Evolutionary conservation across 2,329 filamentous ascomycete species (phyloP), one percentile per base, ranked within the genome.

Genomic region (Phyllosticta citriasiana): DNA sequence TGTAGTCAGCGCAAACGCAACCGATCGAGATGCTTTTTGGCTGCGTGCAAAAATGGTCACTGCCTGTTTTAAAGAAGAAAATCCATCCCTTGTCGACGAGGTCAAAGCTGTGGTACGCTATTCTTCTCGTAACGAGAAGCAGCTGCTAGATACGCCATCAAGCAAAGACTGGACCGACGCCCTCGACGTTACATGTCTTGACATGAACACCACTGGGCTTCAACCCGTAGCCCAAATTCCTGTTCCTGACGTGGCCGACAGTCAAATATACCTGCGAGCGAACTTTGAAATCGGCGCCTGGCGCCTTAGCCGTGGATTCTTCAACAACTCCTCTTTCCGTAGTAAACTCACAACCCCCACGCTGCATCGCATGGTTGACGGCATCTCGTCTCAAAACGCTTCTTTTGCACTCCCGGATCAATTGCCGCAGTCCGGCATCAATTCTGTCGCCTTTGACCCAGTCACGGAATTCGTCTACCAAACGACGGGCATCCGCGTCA

Each of bases 231-330:
- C 77, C 2, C 66, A 70, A 2, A 65, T 76, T 4, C 63, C 74
- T 3, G 77, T 80, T 1, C 82, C 80, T 3, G 67, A 70, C 1
- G 68, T 72, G n/a, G 78, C 80, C 5, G 78, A 83, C 64, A 76
- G 79, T 47, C 78, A 76, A 53, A 82, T 80, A 71, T 80, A 81
- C 65, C 65, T 86, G 2, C 79, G 82, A 2, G 78, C 80, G 3
- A 85, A 82, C 63, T 80, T 86, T 62, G 80, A 83, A 66, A 86
- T 85, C 62, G 80, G 82, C 26, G 77, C 78, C 62, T 84, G 82
- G 76, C 75, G 80, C 1, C 75, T 87, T 0, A 78, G 81, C 62
- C 77, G 84, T 7, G 84, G 83, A 1, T 82, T 80, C 66, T 78
- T 86, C 67, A 86, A 86, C 68, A 68, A 72, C 12, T 81, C 78